Evolutionary conservation across 2,329 filamentous ascomycete species (phyloP).

Genomic region (Parascedosporium putredinis): DNA sequence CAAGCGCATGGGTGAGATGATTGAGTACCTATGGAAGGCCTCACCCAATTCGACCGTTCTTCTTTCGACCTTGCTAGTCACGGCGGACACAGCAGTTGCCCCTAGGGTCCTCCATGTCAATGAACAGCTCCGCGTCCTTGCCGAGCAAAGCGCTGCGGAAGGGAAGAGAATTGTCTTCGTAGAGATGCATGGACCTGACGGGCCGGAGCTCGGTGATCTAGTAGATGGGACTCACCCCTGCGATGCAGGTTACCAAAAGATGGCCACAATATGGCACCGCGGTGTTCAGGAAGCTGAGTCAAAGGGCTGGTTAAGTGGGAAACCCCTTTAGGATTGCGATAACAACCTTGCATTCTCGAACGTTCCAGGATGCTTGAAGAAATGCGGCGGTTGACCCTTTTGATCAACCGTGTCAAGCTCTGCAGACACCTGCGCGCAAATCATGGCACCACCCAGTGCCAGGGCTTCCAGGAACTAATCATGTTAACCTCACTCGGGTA

Average conservation of each 20-base stretch:
- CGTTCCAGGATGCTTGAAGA: too few relatives aligned
- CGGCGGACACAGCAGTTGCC: conserved; percentile 13
- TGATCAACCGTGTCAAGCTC: too few relatives aligned
- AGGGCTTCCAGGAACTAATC: too few relatives aligned
- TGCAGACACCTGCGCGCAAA: too few relatives aligned
- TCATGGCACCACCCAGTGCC: too few relatives aligned
- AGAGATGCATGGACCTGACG: conserved; percentile 26
- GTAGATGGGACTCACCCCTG: conserved; percentile 24
- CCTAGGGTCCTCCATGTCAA: conserved; percentile 18
- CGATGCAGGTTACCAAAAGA: conserved; percentile 24
- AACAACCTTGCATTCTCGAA: too few relatives aligned
- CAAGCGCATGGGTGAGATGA: conserved; percentile 17
- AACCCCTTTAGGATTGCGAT: too few relatives aligned
- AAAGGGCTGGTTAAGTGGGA: too few relatives aligned
- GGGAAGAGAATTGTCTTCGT: conserved; percentile 25
- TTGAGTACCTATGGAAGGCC: conserved; percentile 20
- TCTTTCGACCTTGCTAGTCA: conserved; percentile 27
- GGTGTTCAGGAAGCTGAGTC: conserved; percentile 18
- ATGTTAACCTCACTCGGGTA: too few relatives aligned
- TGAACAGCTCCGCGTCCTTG: conserved; percentile 16
- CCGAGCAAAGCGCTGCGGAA: conserved; percentile 15
- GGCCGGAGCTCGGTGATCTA: conserved; percentile 18
- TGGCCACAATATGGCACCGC: conserved; percentile 22
- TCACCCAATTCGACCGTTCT: conserved; percentile 24
- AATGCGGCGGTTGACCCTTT: too few relatives aligned